Evolutionary conservation across 1,284 basidiomycete genomes (phyloP).

Genomic region (Puccinia novopanici): DNA sequence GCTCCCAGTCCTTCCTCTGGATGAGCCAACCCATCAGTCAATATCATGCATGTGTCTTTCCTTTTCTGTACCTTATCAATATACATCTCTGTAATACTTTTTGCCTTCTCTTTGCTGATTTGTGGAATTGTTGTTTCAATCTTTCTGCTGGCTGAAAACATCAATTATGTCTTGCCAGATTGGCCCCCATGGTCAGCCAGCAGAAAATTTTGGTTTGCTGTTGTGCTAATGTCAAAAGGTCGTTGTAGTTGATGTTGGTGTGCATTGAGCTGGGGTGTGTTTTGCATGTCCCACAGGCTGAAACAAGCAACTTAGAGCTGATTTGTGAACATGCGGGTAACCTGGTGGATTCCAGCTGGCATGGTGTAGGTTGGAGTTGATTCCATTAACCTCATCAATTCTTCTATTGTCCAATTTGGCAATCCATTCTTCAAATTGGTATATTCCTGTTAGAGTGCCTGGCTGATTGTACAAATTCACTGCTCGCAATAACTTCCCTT

Average conservation of each 20-base stretch:
- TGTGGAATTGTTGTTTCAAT: neutral
- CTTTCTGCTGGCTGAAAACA: no score
- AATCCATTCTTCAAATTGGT: no score
- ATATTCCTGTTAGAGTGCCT: no score
- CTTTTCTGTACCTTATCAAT: no score
- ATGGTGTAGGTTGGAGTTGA: slow-evolving; percentile 18
- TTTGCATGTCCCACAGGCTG: neutral
- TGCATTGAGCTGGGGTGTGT: neutral
- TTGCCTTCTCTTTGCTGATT: neutral
- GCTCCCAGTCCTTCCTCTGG: neutral
- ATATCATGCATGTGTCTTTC: neutral
- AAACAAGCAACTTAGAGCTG: neutral
- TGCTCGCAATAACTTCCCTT: no score
- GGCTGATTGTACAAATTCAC: no score
- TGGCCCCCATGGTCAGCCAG: neutral
- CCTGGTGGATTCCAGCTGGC: slow-evolving; percentile 7
- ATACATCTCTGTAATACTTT: no score
- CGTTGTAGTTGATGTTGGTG: neutral
- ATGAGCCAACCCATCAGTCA: neutral
- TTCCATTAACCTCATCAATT: neutral
- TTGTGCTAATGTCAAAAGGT: neutral
- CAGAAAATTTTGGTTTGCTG: neutral
- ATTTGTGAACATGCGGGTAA: slow-evolving; percentile 2
- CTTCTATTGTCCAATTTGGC: no score
- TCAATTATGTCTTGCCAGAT: neutral